Evolutionary conservation across 495 filamentous ascomycete genomes (phyloP).

Genomic region (Cercophora samala): DNA sequence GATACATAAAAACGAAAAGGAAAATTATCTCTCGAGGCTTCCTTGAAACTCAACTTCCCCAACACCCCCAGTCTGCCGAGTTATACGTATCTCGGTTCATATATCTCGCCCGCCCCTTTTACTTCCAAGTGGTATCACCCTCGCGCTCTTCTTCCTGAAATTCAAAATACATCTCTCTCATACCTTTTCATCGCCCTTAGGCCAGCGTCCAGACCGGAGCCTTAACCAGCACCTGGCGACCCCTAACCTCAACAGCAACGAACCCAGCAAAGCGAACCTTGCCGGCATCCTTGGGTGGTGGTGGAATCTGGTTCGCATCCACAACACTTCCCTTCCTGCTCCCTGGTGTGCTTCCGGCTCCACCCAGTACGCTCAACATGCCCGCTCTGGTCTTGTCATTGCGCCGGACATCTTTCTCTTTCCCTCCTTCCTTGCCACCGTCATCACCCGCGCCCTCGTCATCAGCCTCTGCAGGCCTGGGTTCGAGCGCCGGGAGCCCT

Average conservation of each 20-base stretch:
- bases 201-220: constrained; percentile 79
- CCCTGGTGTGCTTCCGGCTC: constrained; percentile 26
- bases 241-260: constrained; percentile 79
- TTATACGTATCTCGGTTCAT: neutral
- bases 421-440: constrained; percentile 39
- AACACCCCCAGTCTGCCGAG: neutral
- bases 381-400: constrained; percentile 40
- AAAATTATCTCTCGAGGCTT: neutral
- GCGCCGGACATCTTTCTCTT: constrained; percentile 33
- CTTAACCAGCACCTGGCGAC: constrained; percentile 78
- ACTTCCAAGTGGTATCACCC: neutral
- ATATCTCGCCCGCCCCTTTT: neutral
- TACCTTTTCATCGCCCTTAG: neutral
- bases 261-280: constrained; percentile 82
- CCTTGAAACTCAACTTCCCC: neutral
- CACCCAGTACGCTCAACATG: constrained; percentile 36
- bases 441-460: constrained; percentile 47
- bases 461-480: constrained; percentile 49
- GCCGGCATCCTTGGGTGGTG: constrained; percentile 39
- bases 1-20: neutral
- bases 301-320: constrained; percentile 36
- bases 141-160: neutral
- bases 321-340: constrained; percentile 41
- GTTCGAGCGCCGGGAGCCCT: constrained; percentile 65
- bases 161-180: neutral